Conservation (phyloP, 306 rosid species). For the Gastrolobium bilobum region DNA sequence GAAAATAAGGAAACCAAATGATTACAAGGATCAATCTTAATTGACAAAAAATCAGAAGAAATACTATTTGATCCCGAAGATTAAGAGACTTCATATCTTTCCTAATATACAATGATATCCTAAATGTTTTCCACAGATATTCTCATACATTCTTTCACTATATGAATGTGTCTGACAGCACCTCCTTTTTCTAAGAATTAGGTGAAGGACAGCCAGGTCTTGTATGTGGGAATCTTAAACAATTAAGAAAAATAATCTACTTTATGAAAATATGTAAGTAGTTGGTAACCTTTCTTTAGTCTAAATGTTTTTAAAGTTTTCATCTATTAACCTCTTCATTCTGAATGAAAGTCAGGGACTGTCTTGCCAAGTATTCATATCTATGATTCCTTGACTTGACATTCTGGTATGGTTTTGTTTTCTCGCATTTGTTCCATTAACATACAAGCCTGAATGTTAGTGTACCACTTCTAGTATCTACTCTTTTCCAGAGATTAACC, state of each 20-base stretch:
- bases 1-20: too few species aligned
- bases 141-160: not conserved
- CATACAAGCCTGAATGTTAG: not conserved
- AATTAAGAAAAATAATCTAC: not conserved
- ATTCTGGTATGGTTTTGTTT: not conserved
- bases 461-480: not conserved
- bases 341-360: not conserved
- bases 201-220: not conserved
- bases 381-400: not conserved
- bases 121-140: not conserved
- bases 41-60: too few species aligned
- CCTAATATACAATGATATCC: too few species aligned
- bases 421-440: not conserved
- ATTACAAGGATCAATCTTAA: too few species aligned
- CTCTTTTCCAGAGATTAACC: not conserved
- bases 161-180: not conserved
- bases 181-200: not conserved
- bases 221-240: not conserved
- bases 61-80: too few species aligned
- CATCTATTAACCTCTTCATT: not conserved
- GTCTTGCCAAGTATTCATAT: not conserved
- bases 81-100: too few species aligned
- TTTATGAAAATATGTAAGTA: not conserved
- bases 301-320: not conserved
- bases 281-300: not conserved